phyloP scores from a whole-genome alignment of 495 filamentous ascomycete genomes.

The Daldinia bambusicola region DNA sequence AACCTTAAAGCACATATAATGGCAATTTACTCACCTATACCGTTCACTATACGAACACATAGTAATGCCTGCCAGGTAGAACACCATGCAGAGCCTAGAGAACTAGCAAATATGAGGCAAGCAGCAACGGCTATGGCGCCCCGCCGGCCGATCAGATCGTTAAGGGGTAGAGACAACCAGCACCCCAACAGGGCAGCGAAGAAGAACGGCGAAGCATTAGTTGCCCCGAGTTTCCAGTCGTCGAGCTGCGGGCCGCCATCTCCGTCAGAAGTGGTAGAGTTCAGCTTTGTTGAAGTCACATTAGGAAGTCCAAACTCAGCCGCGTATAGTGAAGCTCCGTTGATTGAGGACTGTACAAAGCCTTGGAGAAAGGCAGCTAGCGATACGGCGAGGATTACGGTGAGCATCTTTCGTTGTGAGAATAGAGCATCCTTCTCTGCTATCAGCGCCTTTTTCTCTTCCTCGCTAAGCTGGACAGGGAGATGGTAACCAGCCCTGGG shows the following conservation, averaged over 20 bases:
- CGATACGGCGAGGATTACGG: slow-evolving; percentile 48
- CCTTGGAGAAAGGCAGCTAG: slow-evolving; percentile 49
- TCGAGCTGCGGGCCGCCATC: background rate
- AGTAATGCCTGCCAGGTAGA: slow-evolving; percentile 36
- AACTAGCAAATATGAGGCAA: slow-evolving; percentile 46
- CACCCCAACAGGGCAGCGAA: slow-evolving; percentile 45
- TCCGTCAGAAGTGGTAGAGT: background rate
- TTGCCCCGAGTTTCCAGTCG: slow-evolving; percentile 39
- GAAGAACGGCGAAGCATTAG: slow-evolving; percentile 43
- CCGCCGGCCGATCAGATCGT: slow-evolving; percentile 45
- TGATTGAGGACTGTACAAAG: slow-evolving; percentile 46
- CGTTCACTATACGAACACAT: slow-evolving; percentile 43
- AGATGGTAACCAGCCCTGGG: slow-evolving; percentile 13
- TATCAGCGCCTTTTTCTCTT: slow-evolving; percentile 42
- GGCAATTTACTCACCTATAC: slow-evolving; percentile 38
- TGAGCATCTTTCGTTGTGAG: slow-evolving; percentile 40
- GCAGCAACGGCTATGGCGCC: slow-evolving; percentile 46
- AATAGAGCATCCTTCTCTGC: slow-evolving; percentile 45
- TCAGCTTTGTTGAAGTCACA: background rate
- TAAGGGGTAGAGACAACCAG: slow-evolving; percentile 47
- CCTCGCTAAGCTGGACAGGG: slow-evolving; percentile 29
- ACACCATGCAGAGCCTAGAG: slow-evolving; percentile 40
- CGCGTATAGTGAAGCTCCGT: slow-evolving; percentile 42
- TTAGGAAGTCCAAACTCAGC: slow-evolving; percentile 19
- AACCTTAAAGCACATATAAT: background rate